These are phyloP conservation scores for Penicillium robsamsonii DNA, from an alignment of 495 filamentous ascomycete species.

Conservation along the genomic window DNA sequence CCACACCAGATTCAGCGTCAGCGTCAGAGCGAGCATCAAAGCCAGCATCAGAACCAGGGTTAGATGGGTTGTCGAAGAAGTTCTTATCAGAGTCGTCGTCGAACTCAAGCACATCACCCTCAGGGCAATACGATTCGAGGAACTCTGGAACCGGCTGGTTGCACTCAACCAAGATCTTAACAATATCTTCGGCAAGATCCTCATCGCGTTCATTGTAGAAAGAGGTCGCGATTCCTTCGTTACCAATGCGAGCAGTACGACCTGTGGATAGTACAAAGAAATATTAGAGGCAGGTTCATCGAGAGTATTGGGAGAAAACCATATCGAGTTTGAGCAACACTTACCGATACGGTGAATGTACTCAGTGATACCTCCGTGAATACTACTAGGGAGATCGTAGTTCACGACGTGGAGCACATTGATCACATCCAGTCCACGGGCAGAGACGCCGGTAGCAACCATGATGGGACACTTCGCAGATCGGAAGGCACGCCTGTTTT, in stretches of 20 bases:
- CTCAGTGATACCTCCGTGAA: conserved; percentile 85
- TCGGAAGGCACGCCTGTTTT: conserved; percentile 72
- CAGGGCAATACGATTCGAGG: conserved; percentile 60
- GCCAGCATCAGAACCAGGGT: conserved; percentile 7
- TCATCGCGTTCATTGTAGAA: conserved; percentile 78
- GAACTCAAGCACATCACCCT: conserved; percentile 51
- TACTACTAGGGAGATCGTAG: conserved; percentile 70
- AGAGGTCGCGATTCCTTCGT: conserved; percentile 79
- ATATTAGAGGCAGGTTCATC: background rate
- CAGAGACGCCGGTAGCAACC: conserved; percentile 78
- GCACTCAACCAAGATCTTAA: conserved; percentile 77
- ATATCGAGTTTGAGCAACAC: conserved; percentile 20
- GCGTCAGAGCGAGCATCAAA: conserved; percentile 4
- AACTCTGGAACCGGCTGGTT: conserved; percentile 80
- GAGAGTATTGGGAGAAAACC: background rate
- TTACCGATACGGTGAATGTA: conserved; percentile 92
- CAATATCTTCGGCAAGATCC: conserved; percentile 64
- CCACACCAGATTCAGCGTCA: conserved; percentile 4
- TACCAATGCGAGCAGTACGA: conserved; percentile 91
- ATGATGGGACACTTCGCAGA: conserved; percentile 71
- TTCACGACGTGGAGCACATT: conserved; percentile 92
- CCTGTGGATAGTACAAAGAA: conserved; percentile 43
- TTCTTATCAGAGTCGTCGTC: conserved; percentile 60
- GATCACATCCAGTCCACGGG: conserved; percentile 86
- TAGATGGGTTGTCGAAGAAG: conserved; percentile 28